Evolutionary conservation across 2,329 filamentous ascomycete genomes (phyloP), one percentile per base, ranked within the genome.

Genomic region (Teratosphaeria zuluensis): DNA sequence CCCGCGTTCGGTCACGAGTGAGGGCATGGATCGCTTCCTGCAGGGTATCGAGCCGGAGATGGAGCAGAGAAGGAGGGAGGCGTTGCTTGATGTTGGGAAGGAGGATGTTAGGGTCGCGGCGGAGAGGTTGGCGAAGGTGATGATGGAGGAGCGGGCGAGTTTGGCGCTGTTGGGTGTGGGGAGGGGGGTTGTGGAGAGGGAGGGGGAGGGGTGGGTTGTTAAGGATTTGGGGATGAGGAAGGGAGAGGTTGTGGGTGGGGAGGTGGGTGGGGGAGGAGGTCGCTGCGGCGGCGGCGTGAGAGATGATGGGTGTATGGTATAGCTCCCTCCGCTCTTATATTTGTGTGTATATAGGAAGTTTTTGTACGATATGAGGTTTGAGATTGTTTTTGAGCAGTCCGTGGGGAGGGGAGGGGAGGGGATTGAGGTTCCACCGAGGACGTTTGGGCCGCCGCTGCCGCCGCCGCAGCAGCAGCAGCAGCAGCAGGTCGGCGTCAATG

Each of bases 31-130:
- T 51, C 81, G 86, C 57, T 99, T 99, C 75, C 77, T 96, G 69
- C 88, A 85, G 32, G 91, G 91, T 12, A 81, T 99, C 38, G 90
- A 88, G 1, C 84, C 94, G 60, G 88, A 90, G 67, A 96, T 97
- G 91, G 86, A 88, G 69, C 91, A 96, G 76, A 82, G 78, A 67
- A 85, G 90, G 72, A 81, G 94, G 65, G 89, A 94, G 74, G 85
- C 88, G 69, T 79, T 99, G 59, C 80, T 99, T 3, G 92, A 96
- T 71, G 92, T 96, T 46, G 89, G 83, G 2, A 85, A 84, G 62
- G 83, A 87, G 63, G 86, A 96, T 66, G 88, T 99, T 9, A 85
- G 86, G 62, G 80, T 86, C 51, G 92, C 86, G 12, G 94, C 94
- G 0, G 86, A 96, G 67, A 83, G 84, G 66, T 95, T 91, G 71